Evolutionary conservation across 257 asterid genomes (phyloP), one percentile per base, ranked within the genome.

Genomic region (Solanum clarkiae): DNA sequence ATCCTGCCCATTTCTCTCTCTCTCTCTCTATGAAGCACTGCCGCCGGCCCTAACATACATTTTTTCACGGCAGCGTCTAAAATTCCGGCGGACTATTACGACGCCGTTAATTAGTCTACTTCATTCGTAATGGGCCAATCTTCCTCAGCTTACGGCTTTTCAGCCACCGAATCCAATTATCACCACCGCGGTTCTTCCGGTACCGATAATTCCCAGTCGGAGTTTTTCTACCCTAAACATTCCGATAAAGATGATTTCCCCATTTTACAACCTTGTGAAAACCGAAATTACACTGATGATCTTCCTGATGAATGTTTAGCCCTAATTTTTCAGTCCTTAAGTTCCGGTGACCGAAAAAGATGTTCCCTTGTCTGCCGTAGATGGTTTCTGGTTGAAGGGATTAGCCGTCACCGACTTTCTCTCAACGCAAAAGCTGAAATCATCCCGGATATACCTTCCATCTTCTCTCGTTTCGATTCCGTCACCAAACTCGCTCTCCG

Each of bases 241-340:
- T 82, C 90, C 81, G 84, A 83, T 40, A 88, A 84, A 81, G 86
- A 32, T 26, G 29, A 40, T 47, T 56, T 85, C 18, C 87, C 71
- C 55, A 42, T 57, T 18, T 84, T 80, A 0, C 85, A 70, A 26
- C 87, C n/a, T 75, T 80, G 53, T 65, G 85, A 75, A 6, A 80
- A 63, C 6, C 70, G 14, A 14, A 95, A 94, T 84, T 91, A 83
- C 88, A 86, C 88, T 51, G 81, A 90, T 9, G 92, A 85, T 83
- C 89, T 94, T 87, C 97, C 98, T 14, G 96, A 92, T 26, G 96
- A 94, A 88, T 94, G 98, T 66, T 86, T 94, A 56, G 92, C 95
- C 13, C 77, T 92, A 40, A 90, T 93, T 17, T 92, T 94, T 66
- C 94, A 91, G 84, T 89, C 86, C 84, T 90, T 94, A 17, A 89